Conservation (phyloP, 2,329 filamentous ascomycete species). For the Nemania diffusa region DNA sequence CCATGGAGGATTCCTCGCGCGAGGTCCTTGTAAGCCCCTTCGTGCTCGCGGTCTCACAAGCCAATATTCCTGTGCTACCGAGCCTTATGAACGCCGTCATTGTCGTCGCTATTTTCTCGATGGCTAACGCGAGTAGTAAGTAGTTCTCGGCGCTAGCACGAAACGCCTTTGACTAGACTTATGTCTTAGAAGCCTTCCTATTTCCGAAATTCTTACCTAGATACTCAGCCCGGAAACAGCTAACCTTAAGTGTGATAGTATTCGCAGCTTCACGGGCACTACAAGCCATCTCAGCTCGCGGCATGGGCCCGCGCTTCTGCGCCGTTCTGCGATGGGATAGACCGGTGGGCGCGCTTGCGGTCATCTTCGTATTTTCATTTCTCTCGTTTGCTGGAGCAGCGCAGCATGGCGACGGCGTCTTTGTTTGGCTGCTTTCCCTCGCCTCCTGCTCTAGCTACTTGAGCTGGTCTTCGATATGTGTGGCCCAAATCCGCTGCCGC, state of each 20-base stretch:
- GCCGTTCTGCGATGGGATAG: conserved; percentile 51
- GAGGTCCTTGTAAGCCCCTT: conserved; percentile 27
- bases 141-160: neutral
- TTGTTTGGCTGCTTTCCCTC: conserved; percentile 59
- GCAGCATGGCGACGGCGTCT: conserved; percentile 52
- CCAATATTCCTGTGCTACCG: conserved; percentile 44
- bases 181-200: neutral
- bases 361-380: conserved; percentile 55
- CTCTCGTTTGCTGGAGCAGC: conserved; percentile 58
- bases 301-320: conserved; percentile 50
- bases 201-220: neutral
- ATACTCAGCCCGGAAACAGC: neutral
- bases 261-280: conserved; percentile 53
- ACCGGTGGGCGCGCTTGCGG: conserved; percentile 54
- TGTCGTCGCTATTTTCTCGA: conserved; percentile 50
- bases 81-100: conserved; percentile 53
- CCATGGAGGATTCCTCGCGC: neutral
- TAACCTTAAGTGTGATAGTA: conserved; percentile 23
- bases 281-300: conserved; percentile 50
- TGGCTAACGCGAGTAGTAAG: conserved; percentile 54
- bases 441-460: conserved; percentile 59
- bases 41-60: conserved; percentile 25
- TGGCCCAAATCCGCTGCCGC: conserved; percentile 59
- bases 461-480: conserved; percentile 60
- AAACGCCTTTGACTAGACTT: neutral